Conservation (phyloP, 495 filamentous ascomycete species). For the Aspergillus olivimuriae region DNA sequence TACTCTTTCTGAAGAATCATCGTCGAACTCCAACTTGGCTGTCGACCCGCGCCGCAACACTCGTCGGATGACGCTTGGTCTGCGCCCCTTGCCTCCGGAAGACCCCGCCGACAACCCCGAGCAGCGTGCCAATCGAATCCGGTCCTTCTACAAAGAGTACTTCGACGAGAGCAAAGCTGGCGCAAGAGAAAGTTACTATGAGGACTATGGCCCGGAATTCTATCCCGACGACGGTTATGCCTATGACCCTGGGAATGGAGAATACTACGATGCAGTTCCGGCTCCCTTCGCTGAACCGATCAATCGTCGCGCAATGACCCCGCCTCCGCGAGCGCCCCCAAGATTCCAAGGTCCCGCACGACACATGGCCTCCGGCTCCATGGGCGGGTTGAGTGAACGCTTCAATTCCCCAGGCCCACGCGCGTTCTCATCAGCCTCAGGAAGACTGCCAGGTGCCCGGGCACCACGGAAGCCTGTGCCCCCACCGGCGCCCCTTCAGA, state of each 20-base stretch:
- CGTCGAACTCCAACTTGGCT: slow-evolving; percentile 15
- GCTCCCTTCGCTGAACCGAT: slow-evolving; percentile 74
- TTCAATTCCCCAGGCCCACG: slow-evolving; percentile 47
- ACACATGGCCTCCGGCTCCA: slow-evolving; percentile 43
- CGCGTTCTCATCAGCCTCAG: slow-evolving; percentile 64
- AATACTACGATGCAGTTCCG: slow-evolving; percentile 60
- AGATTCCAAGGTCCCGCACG: slow-evolving; percentile 54
- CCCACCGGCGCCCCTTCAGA: slow-evolving; percentile 65
- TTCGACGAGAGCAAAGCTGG: slow-evolving; percentile 78
- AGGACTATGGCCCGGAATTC: slow-evolving; percentile 63
- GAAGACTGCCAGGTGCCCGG: slow-evolving; percentile 41
- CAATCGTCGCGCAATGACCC: slow-evolving; percentile 91
- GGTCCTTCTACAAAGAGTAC: slow-evolving; percentile 99
- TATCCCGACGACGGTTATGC: slow-evolving; percentile 48
- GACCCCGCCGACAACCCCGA: slow-evolving; percentile 84
- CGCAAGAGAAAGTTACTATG: slow-evolving; percentile 54
- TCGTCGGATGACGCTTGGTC: slow-evolving; percentile 75
- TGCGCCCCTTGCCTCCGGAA: slow-evolving; percentile 88
- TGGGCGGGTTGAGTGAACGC: slow-evolving; percentile 34
- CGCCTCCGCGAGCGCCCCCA: slow-evolving; percentile 73
- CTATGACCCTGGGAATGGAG: slow-evolving; percentile 69
- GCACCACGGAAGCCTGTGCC: slow-evolving; percentile 57
- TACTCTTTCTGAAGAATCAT: slow-evolving; percentile 19
- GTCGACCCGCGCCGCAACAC: slow-evolving; percentile 49
- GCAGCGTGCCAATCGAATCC: slow-evolving; percentile 88